A percentile compares a stretch with the other conserved stretches of the same genome.
Conservation (phyloP, 2,329 filamentous ascomycete species). For the Fusarium nurragi region DNA sequence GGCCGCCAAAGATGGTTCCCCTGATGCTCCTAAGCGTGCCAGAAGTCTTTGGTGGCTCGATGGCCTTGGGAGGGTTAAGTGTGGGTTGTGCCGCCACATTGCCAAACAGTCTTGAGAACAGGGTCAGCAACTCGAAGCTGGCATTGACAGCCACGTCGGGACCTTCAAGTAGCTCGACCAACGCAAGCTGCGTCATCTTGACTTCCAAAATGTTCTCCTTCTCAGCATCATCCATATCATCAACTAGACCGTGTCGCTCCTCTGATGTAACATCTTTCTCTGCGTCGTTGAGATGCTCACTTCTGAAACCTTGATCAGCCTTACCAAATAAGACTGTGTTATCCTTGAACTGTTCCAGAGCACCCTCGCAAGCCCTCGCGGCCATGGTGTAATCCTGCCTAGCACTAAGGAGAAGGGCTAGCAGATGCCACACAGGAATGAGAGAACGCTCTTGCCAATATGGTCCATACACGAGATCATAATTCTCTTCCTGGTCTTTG, state of each 20-base stretch:
- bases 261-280: constrained; percentile 46
- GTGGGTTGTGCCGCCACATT: constrained; percentile 58
- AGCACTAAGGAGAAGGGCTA: constrained; percentile 85
- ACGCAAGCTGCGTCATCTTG: constrained; percentile 90
- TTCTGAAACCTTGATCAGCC: constrained; percentile 65
- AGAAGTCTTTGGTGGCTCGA: constrained; percentile 72
- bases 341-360: constrained; percentile 88
- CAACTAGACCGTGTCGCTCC: constrained; percentile 65
- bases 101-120: constrained; percentile 85
- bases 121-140: constrained; percentile 81
- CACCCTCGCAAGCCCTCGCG: constrained; percentile 84
- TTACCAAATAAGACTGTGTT: constrained; percentile 74
- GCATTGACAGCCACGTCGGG: constrained; percentile 87
- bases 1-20: constrained; percentile 80
- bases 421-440: constrained; percentile 89
- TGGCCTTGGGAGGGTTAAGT: constrained; percentile 52
- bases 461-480: constrained; percentile 56
- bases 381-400: constrained; percentile 86
- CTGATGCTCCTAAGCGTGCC: constrained; percentile 76
- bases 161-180: constrained; percentile 85
- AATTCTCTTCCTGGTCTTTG: constrained; percentile 57
- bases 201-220: constrained; percentile 91
- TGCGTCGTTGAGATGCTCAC: constrained; percentile 72
- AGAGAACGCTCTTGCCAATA: constrained; percentile 71
- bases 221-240: constrained; percentile 84